These are phyloP conservation scores for Aphanomyces euteiches DNA, from an alignment of 352 stramenopile genomes.

Conservation along the genomic window DNA sequence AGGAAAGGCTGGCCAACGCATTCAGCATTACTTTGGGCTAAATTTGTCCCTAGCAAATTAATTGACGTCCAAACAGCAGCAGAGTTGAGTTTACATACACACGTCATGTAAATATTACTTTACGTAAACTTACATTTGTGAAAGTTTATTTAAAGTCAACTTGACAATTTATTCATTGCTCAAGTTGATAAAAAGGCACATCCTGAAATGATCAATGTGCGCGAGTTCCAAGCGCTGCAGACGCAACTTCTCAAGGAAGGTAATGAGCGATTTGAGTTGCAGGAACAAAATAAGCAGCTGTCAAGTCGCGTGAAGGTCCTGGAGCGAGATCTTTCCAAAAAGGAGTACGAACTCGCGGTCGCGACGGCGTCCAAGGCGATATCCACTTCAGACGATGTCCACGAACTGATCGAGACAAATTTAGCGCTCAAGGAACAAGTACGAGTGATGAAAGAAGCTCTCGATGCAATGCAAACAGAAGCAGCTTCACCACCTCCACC, in stretches of 20 bases:
- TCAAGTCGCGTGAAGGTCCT: constrained; percentile 15
- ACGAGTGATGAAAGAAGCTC: constrained; percentile 42
- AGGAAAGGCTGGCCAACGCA: too few relatives aligned
- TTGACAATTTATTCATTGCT: too few relatives aligned
- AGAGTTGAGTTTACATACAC: too few relatives aligned
- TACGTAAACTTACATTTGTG: too few relatives aligned
- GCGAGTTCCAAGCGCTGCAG: constrained; percentile 28
- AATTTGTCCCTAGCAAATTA: too few relatives aligned
- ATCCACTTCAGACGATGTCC: constrained; percentile 31
- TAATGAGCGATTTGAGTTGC: constrained; percentile 28
- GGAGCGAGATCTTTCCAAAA: constrained; percentile 22
- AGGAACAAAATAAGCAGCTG: constrained; percentile 26
- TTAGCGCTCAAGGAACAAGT: constrained; percentile 48
- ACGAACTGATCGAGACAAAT: constrained; percentile 48
- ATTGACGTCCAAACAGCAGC: too few relatives aligned
- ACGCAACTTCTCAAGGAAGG: constrained; percentile 30
- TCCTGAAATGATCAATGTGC: constrained; percentile 27
- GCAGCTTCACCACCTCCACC: not conserved
- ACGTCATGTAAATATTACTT: too few relatives aligned
- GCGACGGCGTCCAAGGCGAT: not conserved
- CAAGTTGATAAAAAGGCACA: not conserved
- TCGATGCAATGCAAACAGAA: constrained; percentile 32
- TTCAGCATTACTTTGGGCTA: too few relatives aligned
- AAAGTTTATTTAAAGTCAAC: too few relatives aligned
- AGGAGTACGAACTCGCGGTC: constrained; percentile 23